Evolutionary conservation across 768 basidiomycete genomes (phyloP), one percentile per base, ranked within the genome.

Genomic region (Collybia sp.): DNA sequence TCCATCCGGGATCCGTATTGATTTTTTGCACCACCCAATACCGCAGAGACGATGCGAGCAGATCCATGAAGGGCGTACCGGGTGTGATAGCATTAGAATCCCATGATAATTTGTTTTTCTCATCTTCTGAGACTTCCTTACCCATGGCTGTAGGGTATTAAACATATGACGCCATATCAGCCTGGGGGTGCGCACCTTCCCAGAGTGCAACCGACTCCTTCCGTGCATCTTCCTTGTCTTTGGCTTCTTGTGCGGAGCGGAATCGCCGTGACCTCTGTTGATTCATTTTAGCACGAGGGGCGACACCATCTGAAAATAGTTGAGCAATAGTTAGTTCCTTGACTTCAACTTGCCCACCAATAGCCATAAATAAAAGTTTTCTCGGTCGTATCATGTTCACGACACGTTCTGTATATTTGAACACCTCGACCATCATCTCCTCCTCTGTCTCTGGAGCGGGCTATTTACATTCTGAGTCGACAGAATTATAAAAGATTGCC

Each of bases 211-310:
- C 76, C 2, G 90, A 84, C 61, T 94, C 86, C 59, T 80, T 79
- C 34, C 83, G 78, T 40, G 91, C 90, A 46, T 90, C 84, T 47
- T 92, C 93, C 66, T 96, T 95, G 31, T 95, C 91, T 50, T 86
- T 83, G 3, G 96, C 93, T 64, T 99, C 96, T 62, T 95, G 93
- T 2, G 92, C 84, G 16, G 93, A 81, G 49, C 96, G 81, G 70
- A 99, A 99, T 45, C 96, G 92, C 54, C 96, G 79, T 12, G 93
- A 93, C 9, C 96, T 91, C 63, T 99, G 96, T 60, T 99, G 96
- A 62, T 99, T 99, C 96, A 99, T 99, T 71, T 99, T 99, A 34
- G 96, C 96, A 58, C 95, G 83, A 30, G 95, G 95, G 9, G 95
- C 95, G 16, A 97, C 95, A 49, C 95, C 95, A 58, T 98, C 94